Evolutionary conservation across 805 yeast genomes (phyloP), one percentile per base, ranked within the genome.

Genomic region (Candida oleophila): DNA sequence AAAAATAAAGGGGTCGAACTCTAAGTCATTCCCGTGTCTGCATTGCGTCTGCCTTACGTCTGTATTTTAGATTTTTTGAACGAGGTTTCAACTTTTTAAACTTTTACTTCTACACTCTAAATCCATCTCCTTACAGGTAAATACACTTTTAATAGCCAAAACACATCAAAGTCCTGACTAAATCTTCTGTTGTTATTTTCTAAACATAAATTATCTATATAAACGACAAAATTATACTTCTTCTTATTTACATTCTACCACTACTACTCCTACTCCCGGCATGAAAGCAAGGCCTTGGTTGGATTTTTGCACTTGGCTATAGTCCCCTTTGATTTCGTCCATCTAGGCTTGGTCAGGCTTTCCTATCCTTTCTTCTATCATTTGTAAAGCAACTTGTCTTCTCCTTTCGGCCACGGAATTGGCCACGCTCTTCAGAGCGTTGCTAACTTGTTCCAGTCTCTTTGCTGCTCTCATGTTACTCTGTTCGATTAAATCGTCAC

Each of bases 301-400:
- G 30, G n/a, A n/a, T n/a, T n/a, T n/a, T n/a, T n/a, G n/a, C n/a
- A n/a, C n/a, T n/a, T n/a, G n/a, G 33, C 12, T 28, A 28, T 14
- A 28, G 33, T 28, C 33, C 14, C 33, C 14, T 9, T 28, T 9
- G 14, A 28, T 28, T 28, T 11, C 9, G 14, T 28, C 9, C 14
- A 11, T 14, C 21, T 36, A 36, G 4, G 39, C 4, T 9, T 36
- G 39, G 39, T 37, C 30, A 8, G 58, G 66, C 45, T 58, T 62
- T 49, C 56, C 63, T 42, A 80, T 77, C 55, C 87, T 71, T 51
- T 85, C 89, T 56, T 85, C 89, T 42, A 86, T 69, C 15, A 85
- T 88, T 59, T 85, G 86, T 47, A 86, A 65, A 1, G 92, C 92
- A 37, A 85, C 81, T 59, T 83, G 89, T 66, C 88, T 78, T 65